These are phyloP conservation scores for Candida tropicalis DNA, from an alignment of 1,139 yeast genomes.

Conservation along the genomic window DNA sequence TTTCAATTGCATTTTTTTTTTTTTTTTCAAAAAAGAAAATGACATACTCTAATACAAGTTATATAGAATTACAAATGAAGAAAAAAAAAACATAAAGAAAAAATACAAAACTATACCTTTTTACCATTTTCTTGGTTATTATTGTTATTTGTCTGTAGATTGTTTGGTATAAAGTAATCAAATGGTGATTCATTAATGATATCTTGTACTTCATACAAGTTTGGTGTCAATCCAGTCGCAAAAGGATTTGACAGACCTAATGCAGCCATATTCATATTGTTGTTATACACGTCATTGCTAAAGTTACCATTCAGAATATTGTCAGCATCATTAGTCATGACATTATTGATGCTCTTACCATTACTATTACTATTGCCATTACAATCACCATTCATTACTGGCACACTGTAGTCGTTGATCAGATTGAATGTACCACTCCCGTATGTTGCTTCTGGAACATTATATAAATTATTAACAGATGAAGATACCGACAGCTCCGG, in stretches of 20 bases:
- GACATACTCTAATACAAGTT: constrained; percentile 1
- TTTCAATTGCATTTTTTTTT: too few species aligned
- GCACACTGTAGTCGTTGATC: not conserved
- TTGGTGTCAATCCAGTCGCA: not conserved
- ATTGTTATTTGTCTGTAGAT: not conserved
- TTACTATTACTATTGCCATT: not conserved
- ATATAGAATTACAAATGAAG: constrained; percentile 6
- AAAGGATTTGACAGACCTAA: constrained; percentile 2
- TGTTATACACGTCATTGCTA: not conserved
- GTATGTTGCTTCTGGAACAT: constrained; percentile 4
- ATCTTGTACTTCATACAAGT: constrained; percentile 3
- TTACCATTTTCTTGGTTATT: not conserved
- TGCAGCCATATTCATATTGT: not conserved
- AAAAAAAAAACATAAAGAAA: not conserved
- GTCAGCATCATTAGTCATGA: not conserved
- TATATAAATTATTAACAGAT: constrained; percentile 15
- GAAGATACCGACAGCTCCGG: constrained; percentile 12
- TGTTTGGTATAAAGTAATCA: constrained; percentile 1
- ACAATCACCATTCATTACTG: not conserved
- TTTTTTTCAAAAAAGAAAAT: too few species aligned
- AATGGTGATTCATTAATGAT: not conserved
- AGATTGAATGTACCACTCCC: constrained; percentile 4
- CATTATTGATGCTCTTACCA: too few species aligned
- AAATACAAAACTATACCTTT: not conserved
- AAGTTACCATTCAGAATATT: not conserved